These are phyloP conservation scores for Monosporascus sp. DNA, from an alignment of 2,329 filamentous ascomycete genomes.

Conservation along the genomic window DNA sequence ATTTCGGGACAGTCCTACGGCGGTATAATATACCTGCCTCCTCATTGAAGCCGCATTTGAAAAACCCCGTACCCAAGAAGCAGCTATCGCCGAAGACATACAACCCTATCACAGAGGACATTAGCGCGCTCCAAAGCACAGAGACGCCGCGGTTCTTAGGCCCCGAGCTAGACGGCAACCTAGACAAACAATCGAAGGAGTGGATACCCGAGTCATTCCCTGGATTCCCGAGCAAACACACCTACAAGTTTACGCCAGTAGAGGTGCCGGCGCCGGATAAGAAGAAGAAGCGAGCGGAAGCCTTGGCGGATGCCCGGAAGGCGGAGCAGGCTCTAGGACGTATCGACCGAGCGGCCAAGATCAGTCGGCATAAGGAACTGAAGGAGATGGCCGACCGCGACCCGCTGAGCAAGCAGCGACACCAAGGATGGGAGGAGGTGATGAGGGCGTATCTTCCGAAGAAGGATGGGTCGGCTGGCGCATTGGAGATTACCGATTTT, in stretches of 20 bases:
- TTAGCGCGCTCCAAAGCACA: conserved; percentile 29
- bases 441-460: conserved; percentile 52
- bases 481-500: conserved; percentile 53
- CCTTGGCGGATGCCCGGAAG: conserved; percentile 54
- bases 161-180: conserved; percentile 51
- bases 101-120: conserved; percentile 32
- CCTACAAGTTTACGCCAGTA: conserved; percentile 55
- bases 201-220: conserved; percentile 58
- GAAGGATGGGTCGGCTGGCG: conserved; percentile 17
- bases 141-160: conserved; percentile 42
- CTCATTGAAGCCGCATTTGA: conserved; percentile 51
- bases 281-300: conserved; percentile 55
- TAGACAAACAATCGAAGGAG: conserved; percentile 48
- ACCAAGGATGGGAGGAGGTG: conserved; percentile 55
- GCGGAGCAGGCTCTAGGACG: conserved; percentile 57
- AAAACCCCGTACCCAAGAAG: conserved; percentile 42
- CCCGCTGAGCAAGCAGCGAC: conserved; percentile 46
- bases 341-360: conserved; percentile 57
- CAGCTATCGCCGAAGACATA: conserved; percentile 34
- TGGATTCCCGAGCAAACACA: conserved; percentile 59
- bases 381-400: conserved; percentile 51
- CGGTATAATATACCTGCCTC: conserved; percentile 47
- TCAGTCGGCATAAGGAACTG: conserved; percentile 60
- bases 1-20: conserved; percentile 51
- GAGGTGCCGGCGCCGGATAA: conserved; percentile 34